Percentiles rank a stretch among this genome's conserved stretches.
Evolutionary conservation across 768 basidiomycete genomes (phyloP).

Genomic region (Coprinopsis marcescibilis): DNA sequence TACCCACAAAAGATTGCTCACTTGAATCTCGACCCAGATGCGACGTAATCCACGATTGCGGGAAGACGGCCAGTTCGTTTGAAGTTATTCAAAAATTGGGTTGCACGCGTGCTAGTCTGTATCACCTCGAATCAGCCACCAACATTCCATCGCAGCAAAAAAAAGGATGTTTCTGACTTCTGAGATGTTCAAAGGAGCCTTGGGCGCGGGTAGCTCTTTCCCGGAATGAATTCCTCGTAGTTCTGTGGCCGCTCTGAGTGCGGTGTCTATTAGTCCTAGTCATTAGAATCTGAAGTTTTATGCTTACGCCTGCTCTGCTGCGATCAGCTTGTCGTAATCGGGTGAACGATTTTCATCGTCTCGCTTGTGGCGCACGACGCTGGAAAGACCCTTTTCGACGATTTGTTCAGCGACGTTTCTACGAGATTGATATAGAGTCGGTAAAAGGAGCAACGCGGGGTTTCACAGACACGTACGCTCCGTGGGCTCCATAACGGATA

Average conservation of each 20-base stretch:
- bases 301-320: slow-evolving; percentile 83
- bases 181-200: slow-evolving; percentile 84
- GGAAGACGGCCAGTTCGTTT: slow-evolving; percentile 82
- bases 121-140: slow-evolving; percentile 4
- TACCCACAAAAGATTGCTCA: slow-evolving; percentile 23
- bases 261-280: background rate
- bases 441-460: background rate
- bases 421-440: background rate
- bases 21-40: slow-evolving; percentile 96
- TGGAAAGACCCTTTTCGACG: slow-evolving; percentile 89
- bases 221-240: slow-evolving; percentile 84
- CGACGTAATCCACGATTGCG: slow-evolving; percentile 89
- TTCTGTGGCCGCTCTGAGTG: slow-evolving; percentile 66
- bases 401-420: slow-evolving; percentile 92
- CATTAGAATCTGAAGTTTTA: background rate
- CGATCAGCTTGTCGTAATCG: slow-evolving; percentile 94
- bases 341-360: slow-evolving; percentile 96
- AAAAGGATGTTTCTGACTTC: slow-evolving; percentile 48
- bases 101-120: slow-evolving; percentile 67
- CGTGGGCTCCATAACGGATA: slow-evolving; percentile 76
- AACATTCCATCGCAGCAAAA: background rate
- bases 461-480: slow-evolving; percentile 48
- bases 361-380: slow-evolving; percentile 84
- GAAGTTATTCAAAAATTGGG: slow-evolving; percentile 85
- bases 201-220: slow-evolving; percentile 78